Base-by-base conservation (phyloP, 441 rosid genomes). In the Geranium incanum region DNA sequence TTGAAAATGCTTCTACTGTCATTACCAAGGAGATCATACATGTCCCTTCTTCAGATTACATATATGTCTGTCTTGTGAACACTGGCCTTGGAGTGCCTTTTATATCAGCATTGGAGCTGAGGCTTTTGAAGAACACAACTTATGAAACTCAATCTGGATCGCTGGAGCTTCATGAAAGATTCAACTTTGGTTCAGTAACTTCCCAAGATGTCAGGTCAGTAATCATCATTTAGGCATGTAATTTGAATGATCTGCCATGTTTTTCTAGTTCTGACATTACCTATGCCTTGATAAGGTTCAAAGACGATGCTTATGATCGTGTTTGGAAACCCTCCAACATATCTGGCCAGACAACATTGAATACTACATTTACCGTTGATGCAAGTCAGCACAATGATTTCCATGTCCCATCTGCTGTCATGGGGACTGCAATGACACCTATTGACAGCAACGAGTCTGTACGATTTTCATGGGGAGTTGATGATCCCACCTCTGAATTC, bases 261-360 rank as follows among this genome's bases (percentile, higher is more conserved):
- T 33, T 69, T 37, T 68, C 1, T 6, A 62, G 16, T 37, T 15
- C 50, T 18, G 8, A 18, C 68, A 9, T 38, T 11, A 60, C 36
- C 41, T 70, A 28, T 28, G 23, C 21, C 5, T 23, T 36, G 7
- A 36, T 55, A 38, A 80, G 86, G 82, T 81, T 75, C 59, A 73
- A 67, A 21, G 67, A 73, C 6, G 82, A 82, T 75, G 70, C 55
- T 28, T 79, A 74, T 73, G 83, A 82, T 71, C 88, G 85, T 6
- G 16, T 57, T n/a, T 83, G 87, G 87, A 9, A 1, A 21, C 82
- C 87, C n/a, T 28, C 12, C 0, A 16, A 1, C 55, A 62, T 41
- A 0, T 0, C 38, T 15, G 72, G 43, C 0, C 0, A 67, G 72
- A 57, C 2, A 62, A 2, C 16, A 0, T 15, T 83, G 0, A 82